Percentiles rank a stretch among this genome's conserved stretches.
phyloP scores from a whole-genome alignment of 768 basidiomycete genomes.

The Suillus occidentalis region DNA sequence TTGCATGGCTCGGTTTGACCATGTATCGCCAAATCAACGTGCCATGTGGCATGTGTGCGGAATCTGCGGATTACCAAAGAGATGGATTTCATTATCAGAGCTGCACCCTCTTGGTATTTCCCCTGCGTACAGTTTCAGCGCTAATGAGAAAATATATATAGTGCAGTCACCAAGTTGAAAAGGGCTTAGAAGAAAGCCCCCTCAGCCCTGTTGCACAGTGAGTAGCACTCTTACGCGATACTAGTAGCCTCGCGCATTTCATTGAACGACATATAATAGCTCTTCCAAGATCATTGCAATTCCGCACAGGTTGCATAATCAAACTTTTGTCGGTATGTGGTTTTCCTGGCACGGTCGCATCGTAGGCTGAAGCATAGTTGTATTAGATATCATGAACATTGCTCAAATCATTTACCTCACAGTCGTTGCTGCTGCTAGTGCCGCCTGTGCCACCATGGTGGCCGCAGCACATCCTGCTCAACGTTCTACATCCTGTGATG shows the following conservation, averaged over 20 bases:
- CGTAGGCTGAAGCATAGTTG: not conserved
- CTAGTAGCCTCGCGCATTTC: not conserved
- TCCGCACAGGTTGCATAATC: not conserved
- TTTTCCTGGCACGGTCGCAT: not conserved
- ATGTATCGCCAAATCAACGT: too few species aligned
- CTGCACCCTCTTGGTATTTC: not conserved
- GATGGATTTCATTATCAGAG: not conserved
- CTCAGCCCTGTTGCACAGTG: not conserved
- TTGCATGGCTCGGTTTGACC: not conserved
- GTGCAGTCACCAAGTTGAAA: not conserved
- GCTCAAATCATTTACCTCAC: not conserved
- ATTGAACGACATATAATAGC: not conserved
- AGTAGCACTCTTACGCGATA: not conserved
- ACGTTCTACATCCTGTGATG: too few species aligned
- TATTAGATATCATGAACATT: not conserved
- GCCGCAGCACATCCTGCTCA: too few species aligned
- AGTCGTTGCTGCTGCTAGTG: conserved; percentile 30
- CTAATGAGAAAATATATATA: too few species aligned
- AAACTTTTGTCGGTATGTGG: not conserved
- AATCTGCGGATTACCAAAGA: too few species aligned
- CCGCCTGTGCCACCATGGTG: too few species aligned
- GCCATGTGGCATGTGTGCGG: not conserved
- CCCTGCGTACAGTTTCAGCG: too few species aligned
- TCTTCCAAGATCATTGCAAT: not conserved
- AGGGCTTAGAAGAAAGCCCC: not conserved